Base-by-base conservation (phyloP, 2,329 filamentous ascomycete genomes). In the Hirsutella minnesotensis region DNA sequence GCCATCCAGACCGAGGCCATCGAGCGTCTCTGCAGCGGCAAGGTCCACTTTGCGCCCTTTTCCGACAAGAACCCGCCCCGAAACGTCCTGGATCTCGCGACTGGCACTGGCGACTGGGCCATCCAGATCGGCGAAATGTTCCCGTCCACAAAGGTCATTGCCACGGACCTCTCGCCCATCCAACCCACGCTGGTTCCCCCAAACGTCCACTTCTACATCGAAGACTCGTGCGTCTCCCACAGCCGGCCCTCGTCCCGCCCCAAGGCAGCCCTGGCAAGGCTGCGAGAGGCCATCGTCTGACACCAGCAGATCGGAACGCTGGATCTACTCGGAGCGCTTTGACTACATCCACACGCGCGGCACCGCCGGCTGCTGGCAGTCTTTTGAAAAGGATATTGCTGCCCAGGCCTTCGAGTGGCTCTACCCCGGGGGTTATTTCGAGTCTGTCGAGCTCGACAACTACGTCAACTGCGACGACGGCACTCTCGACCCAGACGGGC, bases 201-300 rank as follows among this genome's bases (percentile, higher is more conserved):
- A n/a, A 89, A 89, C 48, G 80, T 87, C 12, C 75, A 78, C 47
- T 89, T 89, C 50, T 77, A 78, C 46, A 72, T 89, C 36, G 82
- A 87, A 53, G 83, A 88, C 53, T 63, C 62, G 59, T 62, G 55
- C 50, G 61, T 56, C 1, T 16, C 12, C 5, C n/a, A n/a, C n/a
- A n/a, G n/a, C n/a, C n/a, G n/a, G n/a, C n/a, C n/a, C n/a, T n/a
- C n/a, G n/a, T n/a, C n/a, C n/a, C n/a, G n/a, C n/a, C n/a, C n/a
- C n/a, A n/a, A n/a, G n/a, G n/a, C n/a, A n/a, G n/a, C n/a, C n/a
- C n/a, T n/a, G n/a, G n/a, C n/a, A n/a, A n/a, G n/a, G n/a, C n/a
- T n/a, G n/a, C n/a, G n/a, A 13, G 18, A 15, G 15, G 1, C 35
- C 38, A n/a, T 18, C 10, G 8, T 2, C 21, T 29, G 3, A 5